Conservation (phyloP, 768 basidiomycete species). For the Leccinum incarnatum region DNA sequence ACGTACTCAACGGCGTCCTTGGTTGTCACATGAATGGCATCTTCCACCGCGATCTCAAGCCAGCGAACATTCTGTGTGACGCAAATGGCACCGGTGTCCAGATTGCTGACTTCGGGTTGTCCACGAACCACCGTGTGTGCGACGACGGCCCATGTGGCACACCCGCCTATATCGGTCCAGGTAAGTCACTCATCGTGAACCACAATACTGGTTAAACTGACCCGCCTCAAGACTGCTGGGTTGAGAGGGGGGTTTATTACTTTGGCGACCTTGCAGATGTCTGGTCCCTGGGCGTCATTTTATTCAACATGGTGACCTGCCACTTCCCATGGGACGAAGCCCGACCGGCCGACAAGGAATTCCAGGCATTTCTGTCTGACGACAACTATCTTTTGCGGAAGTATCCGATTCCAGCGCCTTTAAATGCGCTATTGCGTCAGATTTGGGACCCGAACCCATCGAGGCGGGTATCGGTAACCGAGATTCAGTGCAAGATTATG, state of each 20-base stretch:
- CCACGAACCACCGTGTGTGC: too few species aligned
- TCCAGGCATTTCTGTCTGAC: conserved; percentile 1
- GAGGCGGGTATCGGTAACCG: background rate
- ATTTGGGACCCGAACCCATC: conserved; percentile 19
- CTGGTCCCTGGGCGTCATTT: conserved; percentile 77
- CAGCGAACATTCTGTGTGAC: too few species aligned
- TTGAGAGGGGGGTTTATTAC: conserved; percentile 31
- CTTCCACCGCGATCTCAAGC: too few species aligned
- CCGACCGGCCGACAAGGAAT: background rate
- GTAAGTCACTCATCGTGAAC: too few species aligned
- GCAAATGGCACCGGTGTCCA: rapidly evolving
- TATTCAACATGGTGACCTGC: conserved; percentile 79
- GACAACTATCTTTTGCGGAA: background rate
- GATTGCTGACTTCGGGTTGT: too few species aligned
- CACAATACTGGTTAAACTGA: background rate
- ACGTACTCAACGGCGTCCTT: too few species aligned
- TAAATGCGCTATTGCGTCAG: background rate
- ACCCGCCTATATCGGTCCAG: too few species aligned
- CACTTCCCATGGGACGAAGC: conserved; percentile 20
- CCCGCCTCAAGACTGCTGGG: conserved; percentile 50
- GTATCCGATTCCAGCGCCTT: conserved; percentile 5
- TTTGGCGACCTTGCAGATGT: conserved; percentile 44
- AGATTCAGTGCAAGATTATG: conserved; percentile 10
- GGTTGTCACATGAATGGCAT: too few species aligned
- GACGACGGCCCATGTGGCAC: too few species aligned